Evolutionary conservation across 306 rosid species (phyloP).

Genomic region (Potentilla sterilis): DNA sequence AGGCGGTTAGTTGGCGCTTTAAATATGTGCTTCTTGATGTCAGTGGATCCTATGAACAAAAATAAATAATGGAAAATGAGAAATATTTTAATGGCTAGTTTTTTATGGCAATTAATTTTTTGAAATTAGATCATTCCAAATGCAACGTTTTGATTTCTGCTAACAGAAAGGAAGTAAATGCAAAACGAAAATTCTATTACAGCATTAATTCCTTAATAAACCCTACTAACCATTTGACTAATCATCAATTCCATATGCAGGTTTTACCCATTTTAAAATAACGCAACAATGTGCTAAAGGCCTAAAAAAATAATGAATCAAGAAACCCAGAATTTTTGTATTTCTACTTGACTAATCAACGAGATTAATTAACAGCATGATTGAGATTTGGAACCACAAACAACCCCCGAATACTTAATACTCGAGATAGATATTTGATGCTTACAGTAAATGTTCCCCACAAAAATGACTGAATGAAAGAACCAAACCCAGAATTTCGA

Average conservation of each 20-base stretch:
- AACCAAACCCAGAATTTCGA: not conserved
- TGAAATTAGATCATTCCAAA: not conserved
- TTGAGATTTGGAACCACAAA: not conserved
- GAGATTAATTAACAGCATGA: not conserved
- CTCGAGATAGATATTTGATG: not conserved
- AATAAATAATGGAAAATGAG: conserved; percentile 1
- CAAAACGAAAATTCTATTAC: not conserved
- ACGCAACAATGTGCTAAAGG: not conserved
- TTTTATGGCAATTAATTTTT: not conserved
- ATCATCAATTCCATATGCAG: not conserved
- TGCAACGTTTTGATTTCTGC: not conserved
- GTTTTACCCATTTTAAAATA: not conserved
- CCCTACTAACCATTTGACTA: not conserved
- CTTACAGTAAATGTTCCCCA: not conserved
- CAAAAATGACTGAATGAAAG: not conserved
- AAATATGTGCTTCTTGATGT: conserved; percentile 60
- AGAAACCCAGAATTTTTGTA: not conserved
- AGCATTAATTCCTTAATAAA: conserved; percentile 3
- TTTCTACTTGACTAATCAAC: not conserved
- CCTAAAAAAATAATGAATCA: not conserved
- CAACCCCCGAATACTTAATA: not conserved
- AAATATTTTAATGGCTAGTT: not conserved
- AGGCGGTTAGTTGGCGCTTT: conserved; percentile 50
- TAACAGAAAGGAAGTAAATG: not conserved
- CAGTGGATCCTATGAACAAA: conserved; percentile 53